Evolutionary conservation across 1,284 basidiomycete genomes (phyloP), one percentile per base, ranked within the genome.

Genomic region (Marasmius sp.): DNA sequence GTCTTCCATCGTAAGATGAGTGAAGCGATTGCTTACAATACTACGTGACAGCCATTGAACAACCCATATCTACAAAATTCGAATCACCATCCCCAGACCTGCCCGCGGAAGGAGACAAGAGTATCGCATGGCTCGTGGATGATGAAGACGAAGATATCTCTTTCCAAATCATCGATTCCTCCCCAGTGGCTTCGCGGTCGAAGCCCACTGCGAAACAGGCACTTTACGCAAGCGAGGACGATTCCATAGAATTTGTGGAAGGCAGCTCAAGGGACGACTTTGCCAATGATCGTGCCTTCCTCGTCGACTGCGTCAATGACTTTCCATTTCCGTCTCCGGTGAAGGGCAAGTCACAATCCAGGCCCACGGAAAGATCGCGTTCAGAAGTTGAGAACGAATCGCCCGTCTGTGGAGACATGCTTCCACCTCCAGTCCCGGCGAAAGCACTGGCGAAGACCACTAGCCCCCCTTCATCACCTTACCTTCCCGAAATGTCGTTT

Each of bases 81-180:
- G 1, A 38, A 6, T 14, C 7, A 18, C 20, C 58, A 39, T 48
- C 58, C 48, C 51, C 55, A 36, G 53, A 43, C 33, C 59, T 49
- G 54, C 61, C 47, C 14, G 58, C 43, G 51, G 58, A 61, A 39
- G 58, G 62, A 20, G 67, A 72, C 33, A 67, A 75, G 39, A 77
- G 78, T 65, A 85, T 89, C 74, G 79, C 83, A 2, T 90, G 88
- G 88, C 75, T 90, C 22, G 72, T 90, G 11, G 85, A 86, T 55
- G 86, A 85, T 49, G 86, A 87, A 54, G 84, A 86, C 58, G 82
- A 84, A 59, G 80, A 81, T 3, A 76, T 76, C 3, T 76, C 80
- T 53, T 74, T 88, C 61, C 77, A 81, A 57, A 79, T 88, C 47
- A 57, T 82, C 10, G 72, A 75, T 53, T 86, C 85, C 20, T 80